Evolutionary conservation across 1,284 basidiomycete species (phyloP).

Genomic region (Leucoagaricus sp.): DNA sequence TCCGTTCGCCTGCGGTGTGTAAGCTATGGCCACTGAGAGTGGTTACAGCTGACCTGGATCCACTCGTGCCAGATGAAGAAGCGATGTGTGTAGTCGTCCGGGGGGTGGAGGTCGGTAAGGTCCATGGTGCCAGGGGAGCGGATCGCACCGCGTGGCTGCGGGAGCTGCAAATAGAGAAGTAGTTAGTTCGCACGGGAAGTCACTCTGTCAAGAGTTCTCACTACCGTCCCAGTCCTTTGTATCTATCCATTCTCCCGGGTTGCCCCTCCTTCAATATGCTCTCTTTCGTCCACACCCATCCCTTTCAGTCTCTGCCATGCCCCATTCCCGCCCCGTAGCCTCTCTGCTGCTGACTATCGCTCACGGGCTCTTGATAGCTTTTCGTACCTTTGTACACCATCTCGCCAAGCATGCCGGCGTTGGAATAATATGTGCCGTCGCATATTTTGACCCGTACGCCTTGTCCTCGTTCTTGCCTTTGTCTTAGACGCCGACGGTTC

Average conservation of each 20-base stretch:
- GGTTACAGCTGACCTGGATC: slow-evolving; percentile 55
- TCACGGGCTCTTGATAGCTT: slow-evolving; percentile 19
- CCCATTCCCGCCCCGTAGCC: slow-evolving; percentile 18
- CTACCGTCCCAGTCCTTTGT: slow-evolving; percentile 16
- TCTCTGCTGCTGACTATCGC: slow-evolving; percentile 18
- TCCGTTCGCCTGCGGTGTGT: slow-evolving; percentile 59
- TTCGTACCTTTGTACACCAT: slow-evolving; percentile 39
- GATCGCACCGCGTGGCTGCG: slow-evolving; percentile 12
- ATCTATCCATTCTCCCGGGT: slow-evolving; percentile 34
- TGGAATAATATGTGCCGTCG: slow-evolving; percentile 60
- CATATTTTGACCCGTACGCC: slow-evolving; percentile 69
- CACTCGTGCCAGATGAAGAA: slow-evolving; percentile 89
- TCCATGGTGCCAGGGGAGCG: slow-evolving; percentile 49
- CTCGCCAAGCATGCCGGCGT: slow-evolving; percentile 56
- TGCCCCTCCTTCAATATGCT: slow-evolving; percentile 29
- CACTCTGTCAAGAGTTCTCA: slow-evolving; percentile 24
- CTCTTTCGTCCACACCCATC: slow-evolving; percentile 18
- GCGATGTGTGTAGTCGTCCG: slow-evolving; percentile 75
- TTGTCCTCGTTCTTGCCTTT: not conserved
- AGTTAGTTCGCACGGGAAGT: slow-evolving; percentile 32
- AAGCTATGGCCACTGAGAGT: not conserved
- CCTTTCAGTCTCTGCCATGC: slow-evolving; percentile 21
- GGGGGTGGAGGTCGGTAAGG: slow-evolving; percentile 70
- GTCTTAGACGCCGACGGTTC: not conserved
- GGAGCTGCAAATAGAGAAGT: slow-evolving; percentile 2